A percentile compares a stretch with the other conserved stretches of the same genome.
Conservation (phyloP, 306 rosid genomes). For the Cicer judaicum region DNA sequence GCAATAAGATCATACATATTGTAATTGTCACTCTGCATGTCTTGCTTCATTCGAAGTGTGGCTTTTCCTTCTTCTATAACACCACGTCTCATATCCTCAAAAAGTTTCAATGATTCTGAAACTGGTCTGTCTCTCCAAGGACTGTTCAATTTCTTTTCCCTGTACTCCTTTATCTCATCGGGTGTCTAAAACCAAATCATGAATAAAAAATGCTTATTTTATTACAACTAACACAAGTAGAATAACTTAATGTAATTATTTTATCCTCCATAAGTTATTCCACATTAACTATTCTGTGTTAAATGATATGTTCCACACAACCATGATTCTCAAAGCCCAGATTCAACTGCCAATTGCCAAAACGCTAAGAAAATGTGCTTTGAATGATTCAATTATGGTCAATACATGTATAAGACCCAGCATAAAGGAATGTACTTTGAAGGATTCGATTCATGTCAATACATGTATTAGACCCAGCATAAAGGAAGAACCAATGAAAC, state of each 20-base stretch:
- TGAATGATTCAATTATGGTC: slow-evolving; percentile 30
- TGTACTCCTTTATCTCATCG: slow-evolving; percentile 84
- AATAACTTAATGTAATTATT: slow-evolving; percentile 29
- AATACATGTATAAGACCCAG: slow-evolving; percentile 9
- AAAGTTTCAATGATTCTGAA: slow-evolving; percentile 79
- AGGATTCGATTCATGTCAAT: slow-evolving; percentile 23
- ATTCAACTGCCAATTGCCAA: slow-evolving; percentile 24
- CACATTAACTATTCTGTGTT: slow-evolving; percentile 35
- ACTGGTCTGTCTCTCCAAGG: slow-evolving; percentile 97
- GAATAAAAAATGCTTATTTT: slow-evolving; percentile 9
- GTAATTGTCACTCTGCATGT: slow-evolving; percentile 97
- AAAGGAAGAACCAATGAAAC: slow-evolving; percentile 8
- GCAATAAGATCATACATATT: slow-evolving; percentile 99
- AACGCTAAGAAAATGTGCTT: slow-evolving; percentile 13
- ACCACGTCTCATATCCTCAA: slow-evolving; percentile 91
- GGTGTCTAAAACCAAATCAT: slow-evolving; percentile 69
- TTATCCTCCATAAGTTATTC: slow-evolving; percentile 36
- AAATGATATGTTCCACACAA: slow-evolving; percentile 26
- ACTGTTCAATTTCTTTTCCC: slow-evolving; percentile 95
- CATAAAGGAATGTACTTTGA: neutral
- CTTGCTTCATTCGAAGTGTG: slow-evolving; percentile 98
- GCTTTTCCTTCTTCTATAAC: slow-evolving; percentile 92
- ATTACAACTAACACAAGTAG: slow-evolving; percentile 13
- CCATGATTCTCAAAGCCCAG: slow-evolving; percentile 9
- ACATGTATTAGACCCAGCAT: slow-evolving; percentile 13